Percentiles rank a stretch among this genome's conserved stretches.
These are phyloP conservation scores for Dichomitus squalens DNA, from an alignment of 1,284 basidiomycete species.

Conservation along the genomic window DNA sequence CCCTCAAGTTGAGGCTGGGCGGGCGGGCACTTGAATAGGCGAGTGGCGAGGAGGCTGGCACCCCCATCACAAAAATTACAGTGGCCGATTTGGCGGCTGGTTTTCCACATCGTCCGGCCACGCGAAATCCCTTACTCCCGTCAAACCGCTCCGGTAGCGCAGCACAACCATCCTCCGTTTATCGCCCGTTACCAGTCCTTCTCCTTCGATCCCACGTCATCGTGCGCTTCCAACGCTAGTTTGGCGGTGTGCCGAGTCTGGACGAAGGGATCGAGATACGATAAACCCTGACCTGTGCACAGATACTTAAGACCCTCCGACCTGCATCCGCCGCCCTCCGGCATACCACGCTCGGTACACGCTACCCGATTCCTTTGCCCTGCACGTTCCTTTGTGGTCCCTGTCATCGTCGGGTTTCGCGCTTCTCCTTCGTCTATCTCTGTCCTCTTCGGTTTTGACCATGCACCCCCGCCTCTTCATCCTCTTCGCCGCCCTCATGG, in stretches of 20 bases:
- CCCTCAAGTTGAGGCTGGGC: too few relatives aligned
- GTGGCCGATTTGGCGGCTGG: neutral
- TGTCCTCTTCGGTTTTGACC: too few relatives aligned
- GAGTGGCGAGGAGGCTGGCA: too few relatives aligned
- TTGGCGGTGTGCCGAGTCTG: too few relatives aligned
- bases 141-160: conserved; percentile 17
- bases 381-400: conserved; percentile 3
- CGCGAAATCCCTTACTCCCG: conserved; percentile 22
- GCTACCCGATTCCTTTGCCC: conserved; percentile 4
- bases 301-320: conserved; percentile 11
- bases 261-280: conserved; percentile 4
- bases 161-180: conserved; percentile 10
- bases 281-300: conserved; percentile 2
- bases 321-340: neutral
- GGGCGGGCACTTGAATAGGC: too few relatives aligned
- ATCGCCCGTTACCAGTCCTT: conserved; percentile 1
- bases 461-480: conserved; percentile 27
- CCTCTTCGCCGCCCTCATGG: conserved; percentile 23
- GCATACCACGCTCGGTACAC: conserved; percentile 14
- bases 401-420: neutral
- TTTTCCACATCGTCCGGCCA: neutral
- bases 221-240: conserved; percentile 14
- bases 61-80: neutral
- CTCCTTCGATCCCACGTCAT: conserved; percentile 8
- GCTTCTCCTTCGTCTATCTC: neutral